Percentiles rank a stretch among this genome's conserved stretches.
Evolutionary conservation across 2,329 filamentous ascomycete species (phyloP).

Genomic region (Xylariaceae sp.): DNA sequence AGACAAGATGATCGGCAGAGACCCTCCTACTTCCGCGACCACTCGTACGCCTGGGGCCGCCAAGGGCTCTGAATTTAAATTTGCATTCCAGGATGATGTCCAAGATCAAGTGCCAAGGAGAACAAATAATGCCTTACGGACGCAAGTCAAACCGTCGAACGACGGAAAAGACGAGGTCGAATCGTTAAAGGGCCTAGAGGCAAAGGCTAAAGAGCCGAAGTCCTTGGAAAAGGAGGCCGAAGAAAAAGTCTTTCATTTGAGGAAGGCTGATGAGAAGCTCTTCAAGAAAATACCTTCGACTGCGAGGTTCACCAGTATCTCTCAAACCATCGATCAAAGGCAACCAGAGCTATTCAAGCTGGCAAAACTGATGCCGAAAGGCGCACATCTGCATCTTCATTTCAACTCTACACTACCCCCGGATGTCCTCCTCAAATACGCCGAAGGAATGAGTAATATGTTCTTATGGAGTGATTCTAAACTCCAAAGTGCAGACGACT

Average conservation of each 20-base stretch:
- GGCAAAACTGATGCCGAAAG: slow-evolving; percentile 62
- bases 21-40: not conserved
- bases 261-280: no score
- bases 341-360: slow-evolving; percentile 56
- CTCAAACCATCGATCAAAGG: no score
- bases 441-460: slow-evolving; percentile 58
- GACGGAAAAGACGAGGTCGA: no score
- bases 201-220: no score
- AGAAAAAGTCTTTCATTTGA: no score
- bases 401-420: slow-evolving; percentile 72
- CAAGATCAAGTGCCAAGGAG: slow-evolving; percentile 10
- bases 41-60: not conserved
- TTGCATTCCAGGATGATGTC: slow-evolving; percentile 19
- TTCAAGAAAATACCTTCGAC: no score
- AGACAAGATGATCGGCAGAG: slow-evolving; percentile 15
- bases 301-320: no score
- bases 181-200: no score
- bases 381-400: slow-evolving; percentile 69
- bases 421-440: slow-evolving; percentile 52
- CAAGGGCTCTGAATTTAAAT: slow-evolving; percentile 13
- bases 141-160: no score
- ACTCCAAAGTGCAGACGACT: slow-evolving; percentile 41
- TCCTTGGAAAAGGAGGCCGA: no score
- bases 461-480: slow-evolving; percentile 61
- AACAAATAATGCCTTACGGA: slow-evolving; percentile 15